Evolutionary conservation across 2,329 filamentous ascomycete species (phyloP).

Genomic region (Diaporthe sp.): DNA sequence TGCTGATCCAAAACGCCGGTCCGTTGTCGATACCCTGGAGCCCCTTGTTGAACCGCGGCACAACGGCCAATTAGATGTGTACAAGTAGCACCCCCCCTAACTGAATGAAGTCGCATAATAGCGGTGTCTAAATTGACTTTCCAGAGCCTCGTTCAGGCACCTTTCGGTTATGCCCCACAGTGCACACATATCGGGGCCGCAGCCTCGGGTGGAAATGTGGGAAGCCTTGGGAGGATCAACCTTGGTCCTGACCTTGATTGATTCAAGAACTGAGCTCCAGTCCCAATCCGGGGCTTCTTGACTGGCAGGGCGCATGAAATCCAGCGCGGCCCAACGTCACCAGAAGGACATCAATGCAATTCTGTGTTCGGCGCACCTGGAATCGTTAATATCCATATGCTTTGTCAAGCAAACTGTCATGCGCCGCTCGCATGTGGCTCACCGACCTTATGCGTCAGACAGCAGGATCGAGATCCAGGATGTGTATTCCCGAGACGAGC

Average conservation of each 20-base stretch:
- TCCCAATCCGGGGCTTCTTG: not conserved
- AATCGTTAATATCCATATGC: not conserved
- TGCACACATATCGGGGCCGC: not conserved
- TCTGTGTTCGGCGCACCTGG: not conserved
- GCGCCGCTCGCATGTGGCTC: not conserved
- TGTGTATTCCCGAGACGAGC: not conserved
- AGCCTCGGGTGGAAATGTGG: conserved; percentile 4
- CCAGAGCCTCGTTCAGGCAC: conserved; percentile 24
- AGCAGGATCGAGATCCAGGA: conserved; percentile 12
- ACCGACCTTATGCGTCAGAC: conserved; percentile 12
- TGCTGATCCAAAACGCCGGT: conserved; percentile 13
- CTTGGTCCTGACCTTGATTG: not conserved
- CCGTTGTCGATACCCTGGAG: conserved; percentile 3
- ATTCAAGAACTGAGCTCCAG: conserved; percentile 18
- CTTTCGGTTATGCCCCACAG: not conserved
- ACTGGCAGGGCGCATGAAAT: conserved; percentile 12
- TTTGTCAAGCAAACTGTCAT: conserved; percentile 11
- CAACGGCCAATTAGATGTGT: conserved; percentile 9
- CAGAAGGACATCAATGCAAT: conserved; percentile 22
- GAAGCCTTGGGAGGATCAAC: not conserved
- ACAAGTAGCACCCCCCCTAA: conserved; percentile 21
- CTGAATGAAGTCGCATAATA: not conserved
- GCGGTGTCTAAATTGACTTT: conserved; percentile 33
- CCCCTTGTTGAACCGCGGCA: not conserved
- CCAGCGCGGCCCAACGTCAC: conserved; percentile 13